Evolutionary conservation across 2,329 filamentous ascomycete species (phyloP).

Genomic region (Claviceps purpurea): DNA sequence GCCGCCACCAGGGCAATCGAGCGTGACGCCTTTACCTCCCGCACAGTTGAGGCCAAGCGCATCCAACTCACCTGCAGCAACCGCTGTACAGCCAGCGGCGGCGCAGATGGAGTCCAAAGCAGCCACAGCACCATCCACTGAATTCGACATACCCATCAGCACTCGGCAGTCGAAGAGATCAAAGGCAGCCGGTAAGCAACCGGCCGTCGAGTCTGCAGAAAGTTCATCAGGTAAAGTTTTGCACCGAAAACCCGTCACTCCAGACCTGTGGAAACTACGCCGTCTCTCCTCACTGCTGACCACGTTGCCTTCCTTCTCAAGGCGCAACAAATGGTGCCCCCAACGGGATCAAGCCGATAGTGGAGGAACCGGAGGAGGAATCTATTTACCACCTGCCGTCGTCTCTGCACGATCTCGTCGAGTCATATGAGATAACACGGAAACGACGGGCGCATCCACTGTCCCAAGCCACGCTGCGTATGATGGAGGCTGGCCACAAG

Average conservation of each 20-base stretch:
- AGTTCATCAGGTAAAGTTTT: constrained; percentile 28
- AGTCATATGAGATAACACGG: constrained; percentile 78
- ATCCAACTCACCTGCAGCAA: constrained; percentile 38
- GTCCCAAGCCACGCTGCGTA: constrained; percentile 54
- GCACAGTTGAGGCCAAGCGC: constrained; percentile 41
- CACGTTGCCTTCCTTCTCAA: neutral
- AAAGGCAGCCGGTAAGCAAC: constrained; percentile 32
- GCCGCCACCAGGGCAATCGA: constrained; percentile 59
- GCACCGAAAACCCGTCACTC: neutral
- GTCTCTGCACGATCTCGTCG: constrained; percentile 76
- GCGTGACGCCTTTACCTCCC: constrained; percentile 35
- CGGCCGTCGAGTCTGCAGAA: constrained; percentile 28
- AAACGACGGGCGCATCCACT: constrained; percentile 48
- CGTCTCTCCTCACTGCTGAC: neutral
- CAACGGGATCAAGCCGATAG: constrained; percentile 36
- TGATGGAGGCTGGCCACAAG: constrained; percentile 63
- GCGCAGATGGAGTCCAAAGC: constrained; percentile 11
- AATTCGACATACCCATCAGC: constrained; percentile 14
- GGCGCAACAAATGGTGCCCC: constrained; percentile 36
- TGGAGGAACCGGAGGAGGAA: constrained; percentile 46
- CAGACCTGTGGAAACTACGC: neutral
- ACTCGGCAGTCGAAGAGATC: constrained; percentile 24
- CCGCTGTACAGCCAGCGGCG: constrained; percentile 33
- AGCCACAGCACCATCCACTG: constrained; percentile 6
- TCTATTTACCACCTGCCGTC: constrained; percentile 88